These are phyloP conservation scores for Penicillium sp. DNA, from an alignment of 2,329 filamentous ascomycete genomes.

Conservation along the genomic window DNA sequence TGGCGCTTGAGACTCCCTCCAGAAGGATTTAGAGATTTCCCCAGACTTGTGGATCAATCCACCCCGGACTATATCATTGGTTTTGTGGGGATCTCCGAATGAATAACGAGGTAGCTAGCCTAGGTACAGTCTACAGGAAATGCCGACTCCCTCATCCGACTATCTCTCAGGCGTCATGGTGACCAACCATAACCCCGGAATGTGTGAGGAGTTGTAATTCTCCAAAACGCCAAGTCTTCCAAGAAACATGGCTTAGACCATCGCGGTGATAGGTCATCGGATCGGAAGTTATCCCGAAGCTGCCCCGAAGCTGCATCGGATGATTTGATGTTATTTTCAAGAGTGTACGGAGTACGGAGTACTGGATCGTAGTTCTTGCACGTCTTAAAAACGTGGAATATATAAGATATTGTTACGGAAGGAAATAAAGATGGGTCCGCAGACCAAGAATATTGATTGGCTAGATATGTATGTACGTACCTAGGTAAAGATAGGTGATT, in stretches of 20 bases:
- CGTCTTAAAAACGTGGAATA: no score
- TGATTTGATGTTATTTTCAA: background rate
- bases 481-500: no score
- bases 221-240: background rate
- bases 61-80: background rate
- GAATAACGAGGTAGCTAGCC: background rate
- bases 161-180: no score
- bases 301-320: background rate
- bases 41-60: conserved; percentile 7
- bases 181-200: background rate
- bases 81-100: background rate
- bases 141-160: conserved; percentile 1
- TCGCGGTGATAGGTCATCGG: background rate
- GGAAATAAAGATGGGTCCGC: no score
- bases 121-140: background rate
- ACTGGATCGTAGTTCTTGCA: background rate
- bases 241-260: background rate
- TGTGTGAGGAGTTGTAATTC: background rate
- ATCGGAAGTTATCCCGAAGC: background rate
- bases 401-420: no score
- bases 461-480: no score
- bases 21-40: conserved; percentile 3
- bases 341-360: background rate
- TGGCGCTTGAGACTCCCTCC: background rate
- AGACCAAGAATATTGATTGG: no score